Evolutionary conservation across 768 basidiomycete species (phyloP), one percentile per base, ranked within the genome.

Genomic region (Macrolepiota dolichaula): DNA sequence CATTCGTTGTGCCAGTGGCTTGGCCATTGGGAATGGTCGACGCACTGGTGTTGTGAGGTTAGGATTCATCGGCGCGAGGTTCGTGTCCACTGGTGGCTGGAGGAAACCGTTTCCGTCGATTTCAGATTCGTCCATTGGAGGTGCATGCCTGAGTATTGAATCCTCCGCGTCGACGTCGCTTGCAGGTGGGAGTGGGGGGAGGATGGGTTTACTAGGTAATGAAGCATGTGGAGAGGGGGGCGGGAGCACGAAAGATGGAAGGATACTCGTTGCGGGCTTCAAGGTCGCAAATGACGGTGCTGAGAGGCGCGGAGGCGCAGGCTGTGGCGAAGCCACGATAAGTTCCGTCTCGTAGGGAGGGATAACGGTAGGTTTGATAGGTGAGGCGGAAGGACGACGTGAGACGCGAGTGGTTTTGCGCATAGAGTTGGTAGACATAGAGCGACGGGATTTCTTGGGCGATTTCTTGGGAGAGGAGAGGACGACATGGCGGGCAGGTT

Each of bases 241-340:
- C 13, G 91, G 91, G 3, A 93, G 81, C 1, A 89, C 85, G 63
- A 93, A 93, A 13, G 88, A 82, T 10, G 83, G 86, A 2, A 89
- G 82, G 24, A 91, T 78, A 35, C 88, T 76, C 1, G 85, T 81
- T 51, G 78, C 71, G 32, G 78, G 66, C 36, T 83, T 80, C 24
- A 83, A 72, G 55, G 66, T 64, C 47, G 72, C 46, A 63, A 78
- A 71, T 25, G 70, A 66, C 51, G 71, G 65, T 3, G 74, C 68
- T 22, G 74, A 70, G 29, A 76, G 56, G 35, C 76, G 72, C 15
- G 72, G 70, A 9, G 71, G 73, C 6, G 57, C 35, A 37, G 35
- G 52, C 19, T 35, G 55, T 2, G 47, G 32, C 15, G 36, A 24
- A 37, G 7, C 29, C 7, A 32, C 29, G 29, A 75, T 66, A 25